phyloP scores from a whole-genome alignment of 2,329 filamentous ascomycete genomes.

The Amylocarpus encephaloides region DNA sequence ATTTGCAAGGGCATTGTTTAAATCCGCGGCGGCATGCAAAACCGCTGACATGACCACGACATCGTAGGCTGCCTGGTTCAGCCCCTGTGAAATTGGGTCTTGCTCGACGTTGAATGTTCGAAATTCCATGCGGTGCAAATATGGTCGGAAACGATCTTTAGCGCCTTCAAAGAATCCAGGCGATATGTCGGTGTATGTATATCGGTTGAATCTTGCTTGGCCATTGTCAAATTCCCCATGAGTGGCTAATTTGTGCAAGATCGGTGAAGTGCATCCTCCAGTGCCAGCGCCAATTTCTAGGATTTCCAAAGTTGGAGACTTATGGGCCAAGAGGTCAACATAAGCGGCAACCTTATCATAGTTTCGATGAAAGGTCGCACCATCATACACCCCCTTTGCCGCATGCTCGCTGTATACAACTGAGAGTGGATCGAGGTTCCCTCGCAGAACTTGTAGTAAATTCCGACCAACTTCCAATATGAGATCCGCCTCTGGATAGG shows the following conservation, averaged over 20 bases:
- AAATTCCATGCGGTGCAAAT: not conserved
- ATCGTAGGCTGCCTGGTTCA: not conserved
- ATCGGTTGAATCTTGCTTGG: not conserved
- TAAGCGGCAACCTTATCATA: not conserved
- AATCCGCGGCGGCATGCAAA: not conserved
- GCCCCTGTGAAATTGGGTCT: not conserved
- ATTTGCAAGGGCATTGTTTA: not conserved
- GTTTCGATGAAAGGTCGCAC: not conserved
- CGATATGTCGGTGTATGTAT: not conserved
- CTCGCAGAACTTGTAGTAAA: too few relatives aligned
- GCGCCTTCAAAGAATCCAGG: not conserved
- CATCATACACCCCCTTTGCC: not conserved
- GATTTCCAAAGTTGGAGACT: constrained; percentile 16
- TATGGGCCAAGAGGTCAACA: not conserved
- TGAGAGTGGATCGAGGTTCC: not conserved
- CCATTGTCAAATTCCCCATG: not conserved
- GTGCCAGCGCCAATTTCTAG: constrained; percentile 18
- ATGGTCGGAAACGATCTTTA: not conserved
- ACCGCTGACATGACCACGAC: not conserved
- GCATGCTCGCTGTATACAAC: not conserved
- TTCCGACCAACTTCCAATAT: not conserved
- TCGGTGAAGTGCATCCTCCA: constrained; percentile 1
- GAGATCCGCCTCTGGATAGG: not conserved
- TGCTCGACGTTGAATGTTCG: not conserved
- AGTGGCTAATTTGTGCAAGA: constrained; percentile 3